Evolutionary conservation across 139 green algal genomes (phyloP), one percentile per base, ranked within the genome.

Genomic region (Closterium sp.): DNA sequence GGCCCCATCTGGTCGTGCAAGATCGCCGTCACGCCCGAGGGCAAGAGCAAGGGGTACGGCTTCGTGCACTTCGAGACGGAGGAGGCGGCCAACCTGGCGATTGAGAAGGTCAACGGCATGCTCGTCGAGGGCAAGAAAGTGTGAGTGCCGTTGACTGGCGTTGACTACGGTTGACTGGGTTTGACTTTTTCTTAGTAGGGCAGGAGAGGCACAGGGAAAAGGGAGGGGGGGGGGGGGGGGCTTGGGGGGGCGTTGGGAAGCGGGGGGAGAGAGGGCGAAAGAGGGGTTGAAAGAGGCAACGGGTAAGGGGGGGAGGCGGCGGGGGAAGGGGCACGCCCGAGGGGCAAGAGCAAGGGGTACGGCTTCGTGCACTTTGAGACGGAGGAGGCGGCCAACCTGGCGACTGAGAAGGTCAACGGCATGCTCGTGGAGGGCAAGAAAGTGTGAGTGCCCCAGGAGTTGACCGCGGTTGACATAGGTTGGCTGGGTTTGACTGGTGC

Each of bases 81-180:
- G 84, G 95, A 96, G 91, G 92, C 91, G 13, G 95, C 95, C 7
- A 32, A 96, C 31, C n/a, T 93, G 31, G 95, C 95, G 1, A 96
- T 97, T 70, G 94, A 96, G 34, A 97, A 95, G 45, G 95, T 97
- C 24, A 96, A 97, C 86, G 95, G 95, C 84, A 97, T 95, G 95
- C 92, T 96, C 22, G 86, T 97, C 31, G 88, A 93, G 31, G 94
- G 87, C 13, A 95, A 95, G 88, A 79, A 95, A 88, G 88, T 24
- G 88, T 93, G n/a, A 91, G 91, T 92, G 70, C 2, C n/a, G n/a
- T 29, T 87, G n/a, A 87, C n/a, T 87, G 84, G 3, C 2, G 84
- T 28, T 87, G 9, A 17, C n/a, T 17, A 2, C 5, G 27, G n/a
- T 87, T 29, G 2, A 87, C n/a, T 87, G 27, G 84, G 73, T 2